Conservation (phyloP, 2,329 filamentous ascomycete genomes). For the Aspergillus spinulosporus region DNA sequence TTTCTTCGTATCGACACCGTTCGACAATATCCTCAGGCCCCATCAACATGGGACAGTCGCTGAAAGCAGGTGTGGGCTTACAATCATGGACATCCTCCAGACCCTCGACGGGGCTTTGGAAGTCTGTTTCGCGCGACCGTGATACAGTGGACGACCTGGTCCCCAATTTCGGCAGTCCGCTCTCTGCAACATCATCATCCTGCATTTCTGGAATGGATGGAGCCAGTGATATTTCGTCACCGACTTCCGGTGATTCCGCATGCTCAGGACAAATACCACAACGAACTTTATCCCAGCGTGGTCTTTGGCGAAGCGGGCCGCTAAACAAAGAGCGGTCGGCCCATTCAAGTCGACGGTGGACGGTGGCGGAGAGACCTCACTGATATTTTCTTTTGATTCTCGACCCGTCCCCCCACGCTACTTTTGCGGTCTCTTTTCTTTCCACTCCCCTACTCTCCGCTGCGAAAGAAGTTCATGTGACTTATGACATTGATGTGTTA, state of each 20-base stretch:
- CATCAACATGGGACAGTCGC: constrained; percentile 28
- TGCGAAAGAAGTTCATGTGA: background rate
- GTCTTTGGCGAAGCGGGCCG: constrained; percentile 40
- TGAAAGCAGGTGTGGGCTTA: constrained; percentile 18
- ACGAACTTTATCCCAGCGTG: constrained; percentile 35
- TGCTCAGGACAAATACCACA: constrained; percentile 29
- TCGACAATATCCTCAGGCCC: constrained; percentile 28
- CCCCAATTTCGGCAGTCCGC: constrained; percentile 38
- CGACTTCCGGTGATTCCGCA: constrained; percentile 10
- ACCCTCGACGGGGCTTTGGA: constrained; percentile 38
- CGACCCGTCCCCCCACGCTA: background rate
- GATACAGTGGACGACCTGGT: constrained; percentile 36
- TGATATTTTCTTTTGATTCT: background rate
- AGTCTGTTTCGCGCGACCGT: constrained; percentile 27
- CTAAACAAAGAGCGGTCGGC: constrained; percentile 31
- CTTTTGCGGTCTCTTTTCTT: background rate
- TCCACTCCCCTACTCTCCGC: background rate
- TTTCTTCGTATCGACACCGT: constrained; percentile 37
- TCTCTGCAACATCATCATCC: constrained; percentile 19
- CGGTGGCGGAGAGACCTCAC: constrained; percentile 37
- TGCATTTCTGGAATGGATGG: background rate
- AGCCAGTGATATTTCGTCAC: background rate
- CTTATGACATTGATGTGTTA: constrained; percentile 3
- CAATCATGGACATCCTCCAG: constrained; percentile 29
- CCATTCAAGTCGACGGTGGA: constrained; percentile 39